A percentile compares a stretch with the other conserved stretches of the same genome.
These are phyloP conservation scores for Xylariaceae sp. DNA, from an alignment of 2,329 filamentous ascomycete genomes.

Conservation along the genomic window DNA sequence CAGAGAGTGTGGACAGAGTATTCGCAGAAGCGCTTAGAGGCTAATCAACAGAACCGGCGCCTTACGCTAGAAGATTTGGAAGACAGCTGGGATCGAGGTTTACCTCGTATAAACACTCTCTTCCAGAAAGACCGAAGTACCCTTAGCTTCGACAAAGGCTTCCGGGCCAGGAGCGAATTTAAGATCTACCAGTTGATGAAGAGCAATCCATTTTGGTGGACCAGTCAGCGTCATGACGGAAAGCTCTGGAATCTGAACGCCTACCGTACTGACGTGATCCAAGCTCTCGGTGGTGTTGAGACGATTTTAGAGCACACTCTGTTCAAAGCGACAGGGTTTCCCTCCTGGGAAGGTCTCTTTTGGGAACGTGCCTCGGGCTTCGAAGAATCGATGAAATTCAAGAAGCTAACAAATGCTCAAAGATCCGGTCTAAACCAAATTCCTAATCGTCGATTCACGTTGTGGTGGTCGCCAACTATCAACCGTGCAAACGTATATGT, in stretches of 20 bases:
- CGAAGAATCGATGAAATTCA: constrained; percentile 86
- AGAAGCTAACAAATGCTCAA: constrained; percentile 97
- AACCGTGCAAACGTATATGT: constrained; percentile 98
- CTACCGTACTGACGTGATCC: constrained; percentile 95
- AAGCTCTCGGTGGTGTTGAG: constrained; percentile 93
- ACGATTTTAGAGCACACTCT: constrained; percentile 96
- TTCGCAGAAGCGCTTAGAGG: constrained; percentile 95
- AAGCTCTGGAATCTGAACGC: constrained; percentile 97
- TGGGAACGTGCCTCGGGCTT: constrained; percentile 74
- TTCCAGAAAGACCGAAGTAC: constrained; percentile 99
- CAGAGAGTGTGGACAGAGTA: constrained; percentile 99
- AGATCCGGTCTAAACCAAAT: constrained; percentile 97
- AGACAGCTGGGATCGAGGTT: constrained; percentile 96
- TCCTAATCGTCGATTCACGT: constrained; percentile 94
- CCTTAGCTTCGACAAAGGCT: constrained; percentile 97
- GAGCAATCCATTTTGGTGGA: constrained; percentile 99
- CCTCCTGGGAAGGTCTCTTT: constrained; percentile 92
- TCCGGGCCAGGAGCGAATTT: constrained; percentile 93
- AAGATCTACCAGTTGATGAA: constrained; percentile 99
- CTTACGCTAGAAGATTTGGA: constrained; percentile 95
- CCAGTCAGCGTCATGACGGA: constrained; percentile 93
- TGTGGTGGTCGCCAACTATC: constrained; percentile 97
- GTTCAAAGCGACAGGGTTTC: constrained; percentile 96
- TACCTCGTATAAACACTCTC: constrained; percentile 96
- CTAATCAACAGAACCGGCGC: constrained; percentile 94